Percentiles rank a stretch among this genome's conserved stretches.
These are phyloP conservation scores for Zygoascus hellenicus DNA, from an alignment of 1,139 yeast species.

Conservation along the genomic window DNA sequence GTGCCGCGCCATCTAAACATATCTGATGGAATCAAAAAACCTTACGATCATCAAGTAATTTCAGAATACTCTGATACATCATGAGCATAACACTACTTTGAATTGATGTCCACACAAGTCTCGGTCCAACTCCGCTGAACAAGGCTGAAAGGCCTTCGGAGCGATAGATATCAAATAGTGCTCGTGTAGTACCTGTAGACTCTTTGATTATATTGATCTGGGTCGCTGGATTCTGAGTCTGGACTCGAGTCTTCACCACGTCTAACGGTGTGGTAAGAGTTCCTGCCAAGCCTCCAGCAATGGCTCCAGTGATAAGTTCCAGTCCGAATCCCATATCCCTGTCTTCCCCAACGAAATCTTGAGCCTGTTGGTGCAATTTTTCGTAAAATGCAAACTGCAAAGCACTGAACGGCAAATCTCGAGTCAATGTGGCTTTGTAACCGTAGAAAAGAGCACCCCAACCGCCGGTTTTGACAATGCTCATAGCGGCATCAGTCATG, in stretches of 20 bases:
- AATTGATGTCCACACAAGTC: conserved; percentile 93
- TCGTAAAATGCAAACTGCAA: conserved; percentile 95
- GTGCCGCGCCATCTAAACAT: background rate
- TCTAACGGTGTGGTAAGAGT: conserved; percentile 78
- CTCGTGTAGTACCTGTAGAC: conserved; percentile 46
- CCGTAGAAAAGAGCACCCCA: conserved; percentile 74
- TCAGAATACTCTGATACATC: conserved; percentile 54
- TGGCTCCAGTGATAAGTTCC: conserved; percentile 84
- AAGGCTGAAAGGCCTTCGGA: conserved; percentile 75
- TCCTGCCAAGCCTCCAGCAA: conserved; percentile 97
- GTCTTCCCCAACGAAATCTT: conserved; percentile 28
- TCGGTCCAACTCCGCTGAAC: conserved; percentile 93
- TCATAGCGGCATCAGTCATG: conserved; percentile 54
- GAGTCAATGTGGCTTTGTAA: conserved; percentile 82
- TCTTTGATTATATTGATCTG: conserved; percentile 8
- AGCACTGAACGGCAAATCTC: conserved; percentile 94
- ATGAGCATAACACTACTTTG: conserved; percentile 94
- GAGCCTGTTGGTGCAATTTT: conserved; percentile 46
- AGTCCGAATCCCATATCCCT: conserved; percentile 45
- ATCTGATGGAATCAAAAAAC: background rate
- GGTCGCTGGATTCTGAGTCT: conserved; percentile 48
- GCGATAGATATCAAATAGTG: conserved; percentile 60
- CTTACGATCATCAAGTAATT: conserved; percentile 20
- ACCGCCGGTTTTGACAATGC: conserved; percentile 68
- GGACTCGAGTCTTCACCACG: conserved; percentile 89